Percentiles rank a stretch among this genome's conserved stretches.
These are phyloP conservation scores for Malassezia nana DNA, from an alignment of 1,284 basidiomycete species.

Conservation along the genomic window DNA sequence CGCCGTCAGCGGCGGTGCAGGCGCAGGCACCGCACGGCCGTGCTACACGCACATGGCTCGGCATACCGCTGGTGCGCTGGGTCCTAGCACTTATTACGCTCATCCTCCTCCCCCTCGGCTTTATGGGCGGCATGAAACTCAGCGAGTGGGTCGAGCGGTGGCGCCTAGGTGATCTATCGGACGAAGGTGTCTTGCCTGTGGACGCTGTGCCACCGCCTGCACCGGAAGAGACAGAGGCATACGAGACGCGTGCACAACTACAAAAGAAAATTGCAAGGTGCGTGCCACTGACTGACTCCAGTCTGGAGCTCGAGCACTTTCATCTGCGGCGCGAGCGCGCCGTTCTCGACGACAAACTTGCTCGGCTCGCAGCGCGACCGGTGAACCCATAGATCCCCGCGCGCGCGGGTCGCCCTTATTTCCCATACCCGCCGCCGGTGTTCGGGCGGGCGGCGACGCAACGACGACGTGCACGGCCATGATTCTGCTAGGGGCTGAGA, in stretches of 20 bases:
- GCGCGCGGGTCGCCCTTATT: conserved; percentile 13
- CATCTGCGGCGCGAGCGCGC: conserved; percentile 27
- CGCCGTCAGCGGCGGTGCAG: neutral
- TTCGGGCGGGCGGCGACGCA: neutral
- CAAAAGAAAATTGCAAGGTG: conserved; percentile 7
- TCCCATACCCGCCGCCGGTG: neutral
- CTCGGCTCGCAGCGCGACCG: conserved; percentile 11
- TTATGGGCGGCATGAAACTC: conserved; percentile 11
- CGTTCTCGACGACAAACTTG: conserved; percentile 25
- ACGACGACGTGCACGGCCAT: conserved; percentile 20
- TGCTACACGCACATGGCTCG: neutral
- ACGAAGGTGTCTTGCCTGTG: conserved; percentile 3
- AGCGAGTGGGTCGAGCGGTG: conserved; percentile 8
- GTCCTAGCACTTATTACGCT: conserved; percentile 8
- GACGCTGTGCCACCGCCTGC: neutral
- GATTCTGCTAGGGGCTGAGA: conserved; percentile 46
- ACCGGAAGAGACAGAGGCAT: neutral
- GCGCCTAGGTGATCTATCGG: conserved; percentile 9
- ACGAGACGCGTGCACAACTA: neutral
- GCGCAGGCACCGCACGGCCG: neutral
- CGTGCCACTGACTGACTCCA: neutral
- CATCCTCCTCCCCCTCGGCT: conserved; percentile 9
- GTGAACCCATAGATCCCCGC: neutral
- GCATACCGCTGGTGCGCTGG: conserved; percentile 6
- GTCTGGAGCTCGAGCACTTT: conserved; percentile 14